A percentile compares a stretch with the other conserved stretches of the same genome.
These are phyloP conservation scores for Allium sativum DNA, from an alignment of 106 monocot genomes.

Conservation along the genomic window DNA sequence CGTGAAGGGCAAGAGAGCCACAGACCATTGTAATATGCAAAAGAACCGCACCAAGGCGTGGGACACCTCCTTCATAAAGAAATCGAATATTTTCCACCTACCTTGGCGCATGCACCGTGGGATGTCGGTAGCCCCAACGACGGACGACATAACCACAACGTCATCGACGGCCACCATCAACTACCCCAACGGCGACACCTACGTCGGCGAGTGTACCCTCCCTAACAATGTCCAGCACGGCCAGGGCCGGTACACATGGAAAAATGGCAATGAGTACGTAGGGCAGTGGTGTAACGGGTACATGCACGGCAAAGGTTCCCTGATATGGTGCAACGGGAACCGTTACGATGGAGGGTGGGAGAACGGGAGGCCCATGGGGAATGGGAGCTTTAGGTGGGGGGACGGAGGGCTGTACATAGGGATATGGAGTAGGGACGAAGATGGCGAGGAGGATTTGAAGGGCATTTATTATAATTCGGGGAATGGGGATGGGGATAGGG, in stretches of 20 bases:
- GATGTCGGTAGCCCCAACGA: slow-evolving; percentile 12
- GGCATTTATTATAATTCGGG: slow-evolving; percentile 26
- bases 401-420: slow-evolving; percentile 1
- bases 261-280: slow-evolving; percentile 20
- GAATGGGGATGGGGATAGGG: slow-evolving; percentile 7
- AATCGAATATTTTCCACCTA: slow-evolving; percentile 4
- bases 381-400: slow-evolving; percentile 23
- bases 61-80: slow-evolving; percentile 13
- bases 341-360: slow-evolving; percentile 29
- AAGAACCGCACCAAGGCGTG: slow-evolving; percentile 13
- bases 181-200: slow-evolving; percentile 24
- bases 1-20: no score
- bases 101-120: neutral
- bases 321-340: slow-evolving; percentile 5
- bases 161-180: neutral
- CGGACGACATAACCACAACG: slow-evolving; percentile 6
- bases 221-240: slow-evolving; percentile 15
- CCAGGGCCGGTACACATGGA: slow-evolving; percentile 22
- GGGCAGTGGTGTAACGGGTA: slow-evolving; percentile 24
- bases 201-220: slow-evolving; percentile 18
- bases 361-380: slow-evolving; percentile 21
- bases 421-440: neutral
- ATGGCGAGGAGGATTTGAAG: slow-evolving; percentile 10
- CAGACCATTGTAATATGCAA: no score
- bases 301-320: slow-evolving; percentile 18